Evolutionary conservation across 768 basidiomycete species (phyloP), one percentile per base, ranked within the genome.

Genomic region (Exidia glandulosa): DNA sequence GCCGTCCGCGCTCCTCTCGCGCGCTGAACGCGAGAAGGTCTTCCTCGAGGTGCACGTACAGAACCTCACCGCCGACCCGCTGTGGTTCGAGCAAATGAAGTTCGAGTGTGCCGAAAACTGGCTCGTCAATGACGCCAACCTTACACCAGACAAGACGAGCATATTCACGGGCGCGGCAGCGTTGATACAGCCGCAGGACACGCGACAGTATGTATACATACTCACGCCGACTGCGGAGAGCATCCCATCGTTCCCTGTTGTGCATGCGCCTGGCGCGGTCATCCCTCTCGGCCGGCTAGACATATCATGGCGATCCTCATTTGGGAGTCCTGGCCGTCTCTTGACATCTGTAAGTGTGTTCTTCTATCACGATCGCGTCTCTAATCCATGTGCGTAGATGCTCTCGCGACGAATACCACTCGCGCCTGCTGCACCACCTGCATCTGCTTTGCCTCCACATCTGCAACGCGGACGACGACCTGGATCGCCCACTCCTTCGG

Each of bases 1-100:
- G 0, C 86, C 91, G 0, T 81, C 87, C 25, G 85, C 91, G 2
- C 63, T 83, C 12, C 74, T 94, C 31, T 80, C 83, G 5, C 70
- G 79, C 2, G 52, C 70, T 2, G 86, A 90, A 64, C 81, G 90
- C 59, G 84, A 88, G 55, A 90, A 90, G 63, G 79, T 95, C 33
- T 94, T 92, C 71, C 83, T 97, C 25, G 94, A 97, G 70, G 84
- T 95, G 3, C 90, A 95, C 67, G 85, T 95, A 12, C 92, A 95
- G 68, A 97, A 97, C 66, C 75, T 88, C 60, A 90, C 88, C 0
- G 80, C 83, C 58, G 83, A 85, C 14, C 78, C 86, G 2, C 79
- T 94, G 74, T 84, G 79, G 75, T 89, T 91, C 62, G 86, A 91
- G 63, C 81, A 79, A n/a, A 87, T 96, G 79, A 72, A 76, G 10